Percentiles rank a stretch among this genome's conserved stretches.
phyloP scores from a whole-genome alignment of 1,284 basidiomycete species.

The Kalmanozyma brasiliensis region DNA sequence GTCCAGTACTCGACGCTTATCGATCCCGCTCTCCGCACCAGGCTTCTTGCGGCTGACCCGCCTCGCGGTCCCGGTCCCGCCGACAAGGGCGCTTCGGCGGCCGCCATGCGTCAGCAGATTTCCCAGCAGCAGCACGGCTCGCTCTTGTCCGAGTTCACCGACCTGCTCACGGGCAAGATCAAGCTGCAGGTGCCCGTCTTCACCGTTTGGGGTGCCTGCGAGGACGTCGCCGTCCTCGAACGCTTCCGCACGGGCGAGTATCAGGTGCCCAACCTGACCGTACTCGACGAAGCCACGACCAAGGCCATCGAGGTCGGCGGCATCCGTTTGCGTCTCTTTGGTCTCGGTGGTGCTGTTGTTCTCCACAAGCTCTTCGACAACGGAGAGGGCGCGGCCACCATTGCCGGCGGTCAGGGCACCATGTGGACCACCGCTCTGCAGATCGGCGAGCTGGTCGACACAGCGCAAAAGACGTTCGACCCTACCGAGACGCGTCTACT shows the following conservation, averaged over 20 bases:
- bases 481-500: constrained; percentile 91
- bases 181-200: constrained; percentile 79
- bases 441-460: constrained; percentile 97
- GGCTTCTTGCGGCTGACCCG: constrained; percentile 77
- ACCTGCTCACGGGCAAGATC: constrained; percentile 78
- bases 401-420: constrained; percentile 95
- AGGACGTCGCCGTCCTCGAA: constrained; percentile 92
- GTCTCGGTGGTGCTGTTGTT: constrained; percentile 93
- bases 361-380: constrained; percentile 98
- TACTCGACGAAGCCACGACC: constrained; percentile 94
- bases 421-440: constrained; percentile 99
- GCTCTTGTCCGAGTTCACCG: constrained; percentile 88
- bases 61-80: constrained; percentile 49
- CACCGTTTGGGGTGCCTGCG: constrained; percentile 97
- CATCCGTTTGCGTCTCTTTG: constrained; percentile 89
- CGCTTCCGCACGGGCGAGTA: constrained; percentile 87
- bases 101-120: constrained; percentile 65
- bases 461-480: constrained; percentile 88
- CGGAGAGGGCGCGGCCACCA: constrained; percentile 91
- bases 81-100: constrained; percentile 29
- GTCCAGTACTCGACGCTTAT: constrained; percentile 98
- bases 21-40: constrained; percentile 80
- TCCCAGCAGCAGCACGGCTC: constrained; percentile 62
- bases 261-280: constrained; percentile 78
- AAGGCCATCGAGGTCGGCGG: constrained; percentile 90